Conservation (phyloP, 1,284 basidiomycete species). For the Rhodotorula sp. region DNA sequence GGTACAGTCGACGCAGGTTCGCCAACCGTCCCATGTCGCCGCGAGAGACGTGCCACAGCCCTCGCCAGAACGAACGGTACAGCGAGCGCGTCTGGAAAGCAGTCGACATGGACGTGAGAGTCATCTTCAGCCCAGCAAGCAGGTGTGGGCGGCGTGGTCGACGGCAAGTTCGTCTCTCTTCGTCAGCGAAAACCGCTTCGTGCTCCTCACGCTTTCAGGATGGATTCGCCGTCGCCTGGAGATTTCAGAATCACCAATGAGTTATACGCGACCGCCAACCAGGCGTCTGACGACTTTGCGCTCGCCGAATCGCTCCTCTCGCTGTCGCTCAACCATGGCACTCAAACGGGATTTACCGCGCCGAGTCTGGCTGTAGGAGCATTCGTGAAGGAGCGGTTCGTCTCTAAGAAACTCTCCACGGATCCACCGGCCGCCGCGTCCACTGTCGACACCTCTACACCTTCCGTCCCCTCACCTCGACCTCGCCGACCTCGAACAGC, state of each 20-base stretch:
- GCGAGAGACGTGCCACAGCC: background rate
- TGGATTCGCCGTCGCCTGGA: too few relatives aligned
- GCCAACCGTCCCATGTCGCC: background rate
- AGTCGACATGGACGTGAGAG: background rate
- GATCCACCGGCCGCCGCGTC: background rate
- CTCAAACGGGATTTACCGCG: too few relatives aligned
- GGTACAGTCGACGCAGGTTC: constrained; percentile 9
- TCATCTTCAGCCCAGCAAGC: too few relatives aligned
- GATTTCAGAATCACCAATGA: too few relatives aligned
- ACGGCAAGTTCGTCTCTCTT: background rate
- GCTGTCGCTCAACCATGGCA: constrained; percentile 5
- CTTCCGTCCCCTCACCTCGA: background rate
- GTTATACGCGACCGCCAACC: too few relatives aligned
- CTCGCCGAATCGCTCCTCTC: background rate
- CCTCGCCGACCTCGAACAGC: background rate
- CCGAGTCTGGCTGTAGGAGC: too few relatives aligned
- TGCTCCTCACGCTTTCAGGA: too few relatives aligned
- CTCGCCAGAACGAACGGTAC: constrained; percentile 13
- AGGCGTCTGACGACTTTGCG: background rate
- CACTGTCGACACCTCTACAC: background rate
- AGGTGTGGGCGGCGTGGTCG: background rate
- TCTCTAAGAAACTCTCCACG: background rate
- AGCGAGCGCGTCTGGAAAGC: background rate
- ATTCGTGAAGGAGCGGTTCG: too few relatives aligned
- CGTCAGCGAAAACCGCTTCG: background rate